phyloP scores from a whole-genome alignment of 2,329 filamentous ascomycete genomes.

The Massarina eburnea region DNA sequence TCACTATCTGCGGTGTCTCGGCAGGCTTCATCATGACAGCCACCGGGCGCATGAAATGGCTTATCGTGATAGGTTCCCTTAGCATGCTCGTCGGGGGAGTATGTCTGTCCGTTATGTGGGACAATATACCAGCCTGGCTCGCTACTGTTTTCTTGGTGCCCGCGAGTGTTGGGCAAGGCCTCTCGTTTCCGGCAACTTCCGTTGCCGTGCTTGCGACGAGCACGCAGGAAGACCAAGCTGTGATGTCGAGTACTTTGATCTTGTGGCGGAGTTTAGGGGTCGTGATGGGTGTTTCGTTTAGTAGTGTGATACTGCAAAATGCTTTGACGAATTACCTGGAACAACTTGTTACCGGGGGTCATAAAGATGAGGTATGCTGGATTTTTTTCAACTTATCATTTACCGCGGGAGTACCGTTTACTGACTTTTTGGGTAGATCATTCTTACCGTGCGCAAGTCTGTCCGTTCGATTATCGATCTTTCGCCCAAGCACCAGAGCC shows the following conservation, averaged over 20 bases:
- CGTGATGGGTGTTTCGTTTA: constrained; percentile 72
- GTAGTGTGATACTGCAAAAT: constrained; percentile 74
- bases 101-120: constrained; percentile 40
- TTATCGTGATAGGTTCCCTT: constrained; percentile 43
- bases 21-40: constrained; percentile 48
- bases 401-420: neutral
- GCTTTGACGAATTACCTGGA: constrained; percentile 63
- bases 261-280: constrained; percentile 72
- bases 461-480: constrained; percentile 52
- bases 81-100: constrained; percentile 42
- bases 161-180: constrained; percentile 44
- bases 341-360: constrained; percentile 58
- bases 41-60: constrained; percentile 46
- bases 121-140: constrained; percentile 43
- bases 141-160: constrained; percentile 46
- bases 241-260: constrained; percentile 66
- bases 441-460: constrained; percentile 53
- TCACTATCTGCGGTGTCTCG: constrained; percentile 45
- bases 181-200: constrained; percentile 46
- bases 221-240: constrained; percentile 48
- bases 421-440: constrained; percentile 34
- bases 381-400: neutral
- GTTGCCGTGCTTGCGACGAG: constrained; percentile 47
- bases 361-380: constrained; percentile 53
- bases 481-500: constrained; percentile 47